These are phyloP conservation scores for Salinomyces thailandicus DNA, from an alignment of 2,329 filamentous ascomycete genomes.

Conservation along the genomic window DNA sequence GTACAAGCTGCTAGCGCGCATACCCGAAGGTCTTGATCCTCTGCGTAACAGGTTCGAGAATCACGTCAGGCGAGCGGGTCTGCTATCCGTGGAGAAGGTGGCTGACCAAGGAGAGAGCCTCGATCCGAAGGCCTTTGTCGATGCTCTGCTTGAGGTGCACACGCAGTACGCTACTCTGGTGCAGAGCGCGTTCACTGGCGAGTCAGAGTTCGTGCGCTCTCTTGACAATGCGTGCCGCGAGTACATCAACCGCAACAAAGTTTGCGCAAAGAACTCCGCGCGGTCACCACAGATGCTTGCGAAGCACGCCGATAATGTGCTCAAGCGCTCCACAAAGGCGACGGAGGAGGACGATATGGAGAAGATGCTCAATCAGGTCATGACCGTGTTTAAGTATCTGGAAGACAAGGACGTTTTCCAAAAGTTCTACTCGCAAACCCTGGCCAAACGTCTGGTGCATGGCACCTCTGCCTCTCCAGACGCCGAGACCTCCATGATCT, in stretches of 20 bases:
- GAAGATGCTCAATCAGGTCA: conserved; percentile 78
- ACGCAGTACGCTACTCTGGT: conserved; percentile 86
- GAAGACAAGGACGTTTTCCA: conserved; percentile 99
- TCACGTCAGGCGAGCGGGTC: conserved; percentile 82
- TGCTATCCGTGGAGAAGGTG: conserved; percentile 83
- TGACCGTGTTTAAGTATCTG: conserved; percentile 99
- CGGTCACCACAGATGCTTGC: conserved; percentile 90
- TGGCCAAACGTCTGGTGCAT: conserved; percentile 88
- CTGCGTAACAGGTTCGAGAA: conserved; percentile 78
- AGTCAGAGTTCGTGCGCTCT: conserved; percentile 92
- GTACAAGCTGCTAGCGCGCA: conserved; percentile 83
- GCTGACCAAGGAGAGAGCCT: conserved; percentile 78
- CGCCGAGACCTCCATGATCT: conserved; percentile 98
- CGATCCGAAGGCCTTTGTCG: conserved; percentile 93
- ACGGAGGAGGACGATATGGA: conserved; percentile 92
- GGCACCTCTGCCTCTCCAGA: conserved; percentile 93
- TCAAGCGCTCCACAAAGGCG: conserved; percentile 87
- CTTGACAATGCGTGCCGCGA: conserved; percentile 95
- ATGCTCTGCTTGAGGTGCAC: conserved; percentile 88
- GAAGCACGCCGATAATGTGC: conserved; percentile 85
- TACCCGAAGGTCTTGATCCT: conserved; percentile 84
- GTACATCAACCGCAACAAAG: conserved; percentile 94
- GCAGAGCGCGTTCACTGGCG: conserved; percentile 83
- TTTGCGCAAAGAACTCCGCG: conserved; percentile 87
- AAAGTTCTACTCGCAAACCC: conserved; percentile 96